Percentiles rank a stretch among this genome's conserved stretches.
Conservation (phyloP, 768 basidiomycete species). For the Mycena latifolia region DNA sequence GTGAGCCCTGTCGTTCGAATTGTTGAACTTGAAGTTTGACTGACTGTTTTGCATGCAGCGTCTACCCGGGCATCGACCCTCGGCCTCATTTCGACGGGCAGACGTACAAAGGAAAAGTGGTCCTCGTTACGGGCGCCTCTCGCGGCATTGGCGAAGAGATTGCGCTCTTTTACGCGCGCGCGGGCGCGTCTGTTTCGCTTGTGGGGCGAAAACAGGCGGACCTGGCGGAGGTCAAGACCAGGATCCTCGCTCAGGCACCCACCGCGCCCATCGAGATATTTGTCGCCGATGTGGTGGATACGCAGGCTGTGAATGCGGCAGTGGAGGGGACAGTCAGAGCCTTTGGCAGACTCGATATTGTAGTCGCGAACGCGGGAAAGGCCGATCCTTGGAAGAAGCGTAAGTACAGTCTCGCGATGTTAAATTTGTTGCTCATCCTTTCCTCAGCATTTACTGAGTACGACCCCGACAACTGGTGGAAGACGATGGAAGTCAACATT, state of each 20-base stretch:
- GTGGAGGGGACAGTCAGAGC: constrained; percentile 36
- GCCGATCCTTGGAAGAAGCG: constrained; percentile 36
- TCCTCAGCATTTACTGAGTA: constrained; percentile 31
- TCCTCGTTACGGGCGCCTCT: constrained; percentile 32
- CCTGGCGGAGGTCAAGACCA: constrained; percentile 36
- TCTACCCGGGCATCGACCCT: constrained; percentile 45
- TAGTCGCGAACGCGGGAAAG: constrained; percentile 44
- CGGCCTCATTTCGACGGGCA: constrained; percentile 29
- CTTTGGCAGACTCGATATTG: constrained; percentile 45
- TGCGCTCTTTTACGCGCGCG: constrained; percentile 41
- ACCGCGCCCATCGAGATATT: constrained; percentile 35
- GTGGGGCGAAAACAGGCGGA: constrained; percentile 34
- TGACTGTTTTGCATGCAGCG: constrained; percentile 3
- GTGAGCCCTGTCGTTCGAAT: neutral
- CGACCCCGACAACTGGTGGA: constrained; percentile 41
- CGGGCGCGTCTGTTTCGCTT: constrained; percentile 43
- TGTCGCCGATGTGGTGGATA: constrained; percentile 40
- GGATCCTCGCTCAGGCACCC: constrained; percentile 29
- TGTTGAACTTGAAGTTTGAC: no score
- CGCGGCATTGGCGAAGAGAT: constrained; percentile 44
- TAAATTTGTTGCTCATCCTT: no score
- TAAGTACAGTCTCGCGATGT: constrained; percentile 1
- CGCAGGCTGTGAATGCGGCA: constrained; percentile 37
- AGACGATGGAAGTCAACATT: constrained; percentile 38
- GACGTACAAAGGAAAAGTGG: constrained; percentile 41